Evolutionary conservation across 306 rosid species (phyloP).

Genomic region (Rosa chinensis): DNA sequence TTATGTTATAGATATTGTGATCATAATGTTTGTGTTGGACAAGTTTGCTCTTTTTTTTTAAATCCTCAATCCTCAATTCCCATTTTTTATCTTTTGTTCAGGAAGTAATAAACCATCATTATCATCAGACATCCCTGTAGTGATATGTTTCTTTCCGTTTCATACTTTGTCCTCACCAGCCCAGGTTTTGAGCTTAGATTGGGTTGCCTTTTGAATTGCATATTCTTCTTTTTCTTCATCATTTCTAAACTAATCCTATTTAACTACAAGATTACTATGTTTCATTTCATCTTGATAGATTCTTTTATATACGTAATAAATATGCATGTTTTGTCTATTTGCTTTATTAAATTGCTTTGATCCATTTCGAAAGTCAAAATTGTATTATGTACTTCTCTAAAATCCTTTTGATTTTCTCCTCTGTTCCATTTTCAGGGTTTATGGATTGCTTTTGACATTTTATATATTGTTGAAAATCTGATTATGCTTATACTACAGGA

Average conservation of each 20-base stretch:
- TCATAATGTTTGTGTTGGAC: not conserved
- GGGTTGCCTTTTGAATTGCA: not conserved
- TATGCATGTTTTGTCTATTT: not conserved
- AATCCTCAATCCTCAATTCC: not conserved
- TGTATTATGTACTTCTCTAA: not conserved
- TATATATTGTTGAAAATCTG: slow-evolving; percentile 29
- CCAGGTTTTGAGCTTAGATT: not conserved
- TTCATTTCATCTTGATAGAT: not conserved
- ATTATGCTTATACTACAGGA: slow-evolving; percentile 52
- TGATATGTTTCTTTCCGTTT: not conserved
- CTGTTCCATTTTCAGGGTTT: not conserved
- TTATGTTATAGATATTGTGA: not conserved
- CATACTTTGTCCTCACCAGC: not conserved
- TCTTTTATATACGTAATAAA: not conserved
- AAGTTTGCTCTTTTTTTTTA: not conserved
- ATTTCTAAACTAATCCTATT: not conserved
- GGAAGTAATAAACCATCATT: not conserved
- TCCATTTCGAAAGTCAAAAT: not conserved
- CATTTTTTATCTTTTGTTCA: not conserved
- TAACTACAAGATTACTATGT: not conserved
- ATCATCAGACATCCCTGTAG: not conserved
- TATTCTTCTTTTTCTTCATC: not conserved
- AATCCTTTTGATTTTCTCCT: not conserved
- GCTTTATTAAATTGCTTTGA: not conserved
- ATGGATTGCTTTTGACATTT: not conserved